Evolutionary conservation across 805 yeast species (phyloP).

Genomic region (Kurtzmaniella fragi): DNA sequence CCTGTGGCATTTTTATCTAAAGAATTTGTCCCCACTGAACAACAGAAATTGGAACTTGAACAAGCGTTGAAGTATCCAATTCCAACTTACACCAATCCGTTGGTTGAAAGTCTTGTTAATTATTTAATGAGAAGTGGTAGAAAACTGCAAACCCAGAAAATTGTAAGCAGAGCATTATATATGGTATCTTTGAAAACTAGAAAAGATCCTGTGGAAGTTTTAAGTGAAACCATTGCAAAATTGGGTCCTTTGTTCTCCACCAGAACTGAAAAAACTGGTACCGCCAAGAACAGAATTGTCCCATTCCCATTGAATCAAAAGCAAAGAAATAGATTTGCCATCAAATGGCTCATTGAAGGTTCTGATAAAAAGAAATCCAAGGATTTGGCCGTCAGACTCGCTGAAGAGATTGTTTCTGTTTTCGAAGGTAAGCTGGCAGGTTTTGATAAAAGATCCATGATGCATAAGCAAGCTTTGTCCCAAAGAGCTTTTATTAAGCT

Average conservation of each 20-base stretch:
- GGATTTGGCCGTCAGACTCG: slow-evolving; percentile 81
- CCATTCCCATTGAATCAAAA: slow-evolving; percentile 81
- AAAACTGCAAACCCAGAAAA: slow-evolving; percentile 72
- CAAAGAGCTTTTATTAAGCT: slow-evolving; percentile 74
- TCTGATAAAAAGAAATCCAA: slow-evolving; percentile 72
- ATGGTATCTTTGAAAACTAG: slow-evolving; percentile 68
- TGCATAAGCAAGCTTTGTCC: slow-evolving; percentile 83
- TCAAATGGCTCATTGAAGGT: slow-evolving; percentile 86
- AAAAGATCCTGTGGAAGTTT: slow-evolving; percentile 71
- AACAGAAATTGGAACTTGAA: slow-evolving; percentile 57
- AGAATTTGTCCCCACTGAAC: slow-evolving; percentile 54
- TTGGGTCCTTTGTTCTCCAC: slow-evolving; percentile 82
- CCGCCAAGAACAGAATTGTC: slow-evolving; percentile 74
- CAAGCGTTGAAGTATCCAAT: slow-evolving; percentile 45
- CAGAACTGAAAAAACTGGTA: slow-evolving; percentile 74
- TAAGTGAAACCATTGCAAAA: slow-evolving; percentile 70
- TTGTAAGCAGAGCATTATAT: slow-evolving; percentile 73
- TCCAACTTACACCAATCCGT: slow-evolving; percentile 64
- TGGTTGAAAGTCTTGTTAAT: slow-evolving; percentile 72
- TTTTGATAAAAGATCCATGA: slow-evolving; percentile 73
- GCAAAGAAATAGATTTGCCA: slow-evolving; percentile 83
- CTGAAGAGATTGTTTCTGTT: slow-evolving; percentile 82
- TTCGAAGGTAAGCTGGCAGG: slow-evolving; percentile 75
- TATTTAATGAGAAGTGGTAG: slow-evolving; percentile 91
- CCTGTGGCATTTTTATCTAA: slow-evolving; percentile 24